These are phyloP conservation scores for Phaeotremella skinneri DNA, from an alignment of 768 basidiomycete genomes.

Conservation along the genomic window DNA sequence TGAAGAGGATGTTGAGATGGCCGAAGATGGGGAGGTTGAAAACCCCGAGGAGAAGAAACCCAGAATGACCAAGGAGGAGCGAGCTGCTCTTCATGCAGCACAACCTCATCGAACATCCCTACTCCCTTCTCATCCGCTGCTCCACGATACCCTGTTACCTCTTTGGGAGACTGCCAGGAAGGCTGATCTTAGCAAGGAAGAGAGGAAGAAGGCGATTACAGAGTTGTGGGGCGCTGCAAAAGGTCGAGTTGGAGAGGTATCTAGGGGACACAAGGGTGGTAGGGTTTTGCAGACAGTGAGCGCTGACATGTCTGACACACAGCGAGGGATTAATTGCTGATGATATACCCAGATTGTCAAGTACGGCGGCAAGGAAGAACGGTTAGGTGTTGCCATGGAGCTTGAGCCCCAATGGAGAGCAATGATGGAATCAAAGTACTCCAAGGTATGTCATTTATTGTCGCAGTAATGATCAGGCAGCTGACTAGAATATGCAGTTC, in stretches of 20 bases:
- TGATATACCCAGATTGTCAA: slow-evolving; percentile 60
- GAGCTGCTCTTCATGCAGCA: slow-evolving; percentile 45
- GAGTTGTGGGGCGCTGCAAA: slow-evolving; percentile 73
- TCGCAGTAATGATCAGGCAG: neutral
- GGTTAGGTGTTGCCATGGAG: slow-evolving; percentile 77
- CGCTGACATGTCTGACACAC: neutral
- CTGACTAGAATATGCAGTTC: slow-evolving; percentile 29
- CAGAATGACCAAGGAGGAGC: slow-evolving; percentile 45
- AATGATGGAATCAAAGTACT: slow-evolving; percentile 82
- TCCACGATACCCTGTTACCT: slow-evolving; percentile 46
- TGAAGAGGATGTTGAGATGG: slow-evolving; percentile 34
- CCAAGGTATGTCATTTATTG: slow-evolving; percentile 59
- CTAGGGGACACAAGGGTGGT: slow-evolving; percentile 88
- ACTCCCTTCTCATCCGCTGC: slow-evolving; percentile 45
- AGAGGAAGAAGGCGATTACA: slow-evolving; percentile 71
- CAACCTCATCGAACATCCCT: slow-evolving; percentile 50
- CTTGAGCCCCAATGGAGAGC: slow-evolving; percentile 75
- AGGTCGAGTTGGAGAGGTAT: slow-evolving; percentile 79
- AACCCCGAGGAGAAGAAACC: slow-evolving; percentile 29
- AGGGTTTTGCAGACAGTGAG: slow-evolving; percentile 57
- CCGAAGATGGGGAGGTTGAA: slow-evolving; percentile 29
- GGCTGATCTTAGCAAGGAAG: slow-evolving; percentile 58
- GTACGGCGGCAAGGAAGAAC: slow-evolving; percentile 68
- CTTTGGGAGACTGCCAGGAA: slow-evolving; percentile 49
- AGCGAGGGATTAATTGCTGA: slow-evolving; percentile 1